Evolutionary conservation across 192 early-diverging fungal genomes (phyloP).

Genomic region (Oehlia diaphana): DNA sequence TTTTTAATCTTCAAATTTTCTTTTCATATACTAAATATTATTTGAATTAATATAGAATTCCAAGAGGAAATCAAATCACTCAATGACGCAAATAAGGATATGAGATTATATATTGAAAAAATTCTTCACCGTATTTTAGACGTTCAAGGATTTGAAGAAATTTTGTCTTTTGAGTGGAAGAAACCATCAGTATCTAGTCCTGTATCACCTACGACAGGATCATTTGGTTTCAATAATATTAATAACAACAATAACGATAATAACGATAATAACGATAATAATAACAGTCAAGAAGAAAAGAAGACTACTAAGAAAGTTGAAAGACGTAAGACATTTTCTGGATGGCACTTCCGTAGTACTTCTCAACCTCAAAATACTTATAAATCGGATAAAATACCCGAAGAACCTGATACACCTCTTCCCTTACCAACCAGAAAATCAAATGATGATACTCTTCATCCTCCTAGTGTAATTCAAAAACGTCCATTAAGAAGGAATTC

Average conservation of each 20-base stretch:
- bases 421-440: background rate
- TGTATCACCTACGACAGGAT: conserved; percentile 2
- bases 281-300: background rate
- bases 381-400: background rate
- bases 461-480: background rate
- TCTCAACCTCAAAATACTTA: background rate
- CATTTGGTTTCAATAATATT: background rate
- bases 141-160: conserved; percentile 14
- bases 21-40: background rate
- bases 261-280: background rate
- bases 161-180: conserved; percentile 19
- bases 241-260: background rate
- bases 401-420: background rate
- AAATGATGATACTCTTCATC: background rate
- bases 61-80: conserved; percentile 60
- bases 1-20: background rate
- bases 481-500: conserved; percentile 5
- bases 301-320: conserved; percentile 8
- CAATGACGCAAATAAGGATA: conserved; percentile 66
- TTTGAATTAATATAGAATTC: conserved; percentile 37
- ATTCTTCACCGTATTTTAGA: conserved; percentile 74
- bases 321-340: conserved; percentile 20
- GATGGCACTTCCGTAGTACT: background rate
- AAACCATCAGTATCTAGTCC: background rate
- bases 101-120: conserved; percentile 75